Base-by-base conservation (phyloP, 805 yeast genomes). In the Wickerhamiella musiphila region DNA sequence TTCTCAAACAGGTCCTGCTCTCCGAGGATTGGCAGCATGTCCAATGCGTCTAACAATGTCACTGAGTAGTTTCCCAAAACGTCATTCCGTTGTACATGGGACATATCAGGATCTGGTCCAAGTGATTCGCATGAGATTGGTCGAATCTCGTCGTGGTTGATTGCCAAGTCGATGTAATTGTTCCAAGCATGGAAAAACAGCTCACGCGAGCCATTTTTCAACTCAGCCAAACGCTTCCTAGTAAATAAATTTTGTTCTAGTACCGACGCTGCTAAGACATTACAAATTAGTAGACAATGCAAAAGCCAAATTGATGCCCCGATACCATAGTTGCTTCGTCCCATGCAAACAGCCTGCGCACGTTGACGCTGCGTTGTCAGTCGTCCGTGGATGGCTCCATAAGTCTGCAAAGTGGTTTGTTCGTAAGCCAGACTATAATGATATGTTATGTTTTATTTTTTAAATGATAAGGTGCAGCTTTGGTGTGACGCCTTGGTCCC, bases 51-150 rank as follows among this genome's bases (percentile, higher is more conserved):
- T 18, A 84, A 57, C 29, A 83, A 53, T 0, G 94, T 81, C 43
- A 74, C 64, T 1, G 93, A 70, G 35, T 71, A 73, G 45, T 82
- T 82, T 0, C 95, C 95, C 57, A 82, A 51, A 0, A 77, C 90
- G 48, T 84, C 96, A 48, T 81, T 82, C 28, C 76, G 57, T 15
- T 66, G 68, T 2, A 67, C 58, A 44, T 82, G 73, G 5, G 52
- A 45, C 2, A 76, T 61, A 0, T 52, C 53, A 36, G 56, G 61
- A 46, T 79, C 82, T 9, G 82, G 70, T 3, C 73, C 76, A 31
- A 69, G 66, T 0, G 82, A 76, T 14, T 48, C 51, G 49, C 96
- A 84, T 0, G 74, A 51, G 9, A 78, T 44, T 0, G 96, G 95
- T 22, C 63, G 54, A 6, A 84, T 68, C 47, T 83, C 62, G 52